These are phyloP conservation scores for Sporisorium exsertum DNA, from an alignment of 1,284 basidiomycete species.

Conservation along the genomic window DNA sequence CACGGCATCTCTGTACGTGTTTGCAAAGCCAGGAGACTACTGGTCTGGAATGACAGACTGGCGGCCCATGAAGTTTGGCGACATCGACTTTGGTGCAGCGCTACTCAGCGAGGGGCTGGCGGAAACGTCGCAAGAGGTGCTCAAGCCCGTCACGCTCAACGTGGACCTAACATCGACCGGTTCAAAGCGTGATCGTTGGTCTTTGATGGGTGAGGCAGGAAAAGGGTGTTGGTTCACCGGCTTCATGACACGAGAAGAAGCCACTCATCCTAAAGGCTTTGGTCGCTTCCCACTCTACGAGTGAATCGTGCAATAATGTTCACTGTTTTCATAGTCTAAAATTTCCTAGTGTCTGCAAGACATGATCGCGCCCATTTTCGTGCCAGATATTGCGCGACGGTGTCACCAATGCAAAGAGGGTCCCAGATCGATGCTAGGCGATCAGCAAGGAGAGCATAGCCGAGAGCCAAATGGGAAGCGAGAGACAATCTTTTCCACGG, in stretches of 20 bases:
- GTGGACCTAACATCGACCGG: not conserved
- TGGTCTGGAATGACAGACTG: conserved; percentile 2
- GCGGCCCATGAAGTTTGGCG: not conserved
- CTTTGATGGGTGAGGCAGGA: not conserved
- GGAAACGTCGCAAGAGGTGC: not conserved
- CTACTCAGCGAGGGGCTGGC: not conserved
- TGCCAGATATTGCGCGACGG: too few relatives aligned
- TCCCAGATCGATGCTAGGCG: too few relatives aligned
- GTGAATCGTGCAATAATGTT: too few relatives aligned
- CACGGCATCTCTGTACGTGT: not conserved
- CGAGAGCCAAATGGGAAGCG: too few relatives aligned
- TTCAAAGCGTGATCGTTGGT: not conserved
- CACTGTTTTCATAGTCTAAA: too few relatives aligned
- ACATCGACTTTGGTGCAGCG: not conserved
- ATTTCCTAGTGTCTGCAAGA: too few relatives aligned
- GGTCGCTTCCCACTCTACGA: not conserved
- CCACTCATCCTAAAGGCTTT: not conserved
- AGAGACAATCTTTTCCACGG: too few relatives aligned
- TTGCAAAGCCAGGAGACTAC: conserved; percentile 1
- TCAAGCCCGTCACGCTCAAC: not conserved
- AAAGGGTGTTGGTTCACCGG: not conserved
- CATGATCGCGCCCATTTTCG: too few relatives aligned
- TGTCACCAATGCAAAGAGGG: too few relatives aligned
- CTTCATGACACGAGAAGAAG: not conserved
- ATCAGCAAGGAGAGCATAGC: too few relatives aligned